Base-by-base conservation (phyloP, 129 eudicot genomes). In the Flaveria brownii region DNA sequence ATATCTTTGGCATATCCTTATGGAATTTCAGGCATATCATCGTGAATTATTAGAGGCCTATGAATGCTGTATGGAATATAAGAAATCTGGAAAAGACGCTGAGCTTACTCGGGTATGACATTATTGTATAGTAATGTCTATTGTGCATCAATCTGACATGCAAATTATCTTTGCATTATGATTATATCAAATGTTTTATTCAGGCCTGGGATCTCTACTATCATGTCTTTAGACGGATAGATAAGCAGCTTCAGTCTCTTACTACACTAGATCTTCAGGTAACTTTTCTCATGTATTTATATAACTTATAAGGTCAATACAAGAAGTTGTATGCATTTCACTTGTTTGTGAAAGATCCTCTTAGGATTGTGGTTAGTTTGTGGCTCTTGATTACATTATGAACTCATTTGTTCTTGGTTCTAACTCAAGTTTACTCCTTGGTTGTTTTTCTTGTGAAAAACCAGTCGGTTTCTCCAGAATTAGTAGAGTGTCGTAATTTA, bases 131-230 rank as follows among this genome's bases (percentile, higher is more conserved):
- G 59, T 36, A 72, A 15, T 4, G 9, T 13, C 43, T 23, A 26
- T 9, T 18, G 25, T 30, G 49, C 76, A 66, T 76, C 51, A 13
- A 28, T 30, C 3, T 69, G 26, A 59, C 64, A 59, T 71, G 47
- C 39, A 49, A 36, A 46, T 70, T 6, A 47, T 46, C 17, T 17
- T 18, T 47, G 36, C 23, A 77, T 56, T 55, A 16, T 78, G 50
- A 14, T 68, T 56, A n/a, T 9, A 45, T 77, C 59, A 65, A 85
- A 49, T 45, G 33, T 22, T 64, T 76, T 57, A 17, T 49, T 71
- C 81, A 95, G 99, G 99, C 99, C 71, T 95, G 99, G 99, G 99
- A 95, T 89, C 92, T 95, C 22, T 95, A 95, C 85, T 95, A 95
- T 78, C 94, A 89, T 81, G 97, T 95, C 8, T 91, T 95, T 84